Evolutionary conservation across 2,329 filamentous ascomycete species (phyloP).

Genomic region (Neonectria coccinea): DNA sequence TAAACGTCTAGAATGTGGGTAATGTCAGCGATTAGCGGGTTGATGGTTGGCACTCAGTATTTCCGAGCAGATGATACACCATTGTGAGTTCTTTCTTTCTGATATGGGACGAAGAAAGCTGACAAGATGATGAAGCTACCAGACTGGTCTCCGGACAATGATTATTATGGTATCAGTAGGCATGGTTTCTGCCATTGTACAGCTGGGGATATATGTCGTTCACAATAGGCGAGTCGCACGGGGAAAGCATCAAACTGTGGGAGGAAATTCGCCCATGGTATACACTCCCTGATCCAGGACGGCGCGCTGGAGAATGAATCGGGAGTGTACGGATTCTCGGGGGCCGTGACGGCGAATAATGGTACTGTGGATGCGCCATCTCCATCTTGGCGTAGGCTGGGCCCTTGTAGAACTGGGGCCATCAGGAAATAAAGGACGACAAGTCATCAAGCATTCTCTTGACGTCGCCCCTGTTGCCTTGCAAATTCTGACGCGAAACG

Average conservation of each 20-base stretch:
- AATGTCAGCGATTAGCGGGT: conserved; percentile 60
- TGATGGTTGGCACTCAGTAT: conserved; percentile 63
- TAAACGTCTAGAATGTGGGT: conserved; percentile 52
- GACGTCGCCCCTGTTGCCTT: too few relatives aligned
- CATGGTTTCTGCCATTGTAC: conserved; percentile 54
- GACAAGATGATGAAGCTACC: conserved; percentile 50
- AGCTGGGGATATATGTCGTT: conserved; percentile 53
- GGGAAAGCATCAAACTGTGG: conserved; percentile 35
- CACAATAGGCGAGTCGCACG: conserved; percentile 51
- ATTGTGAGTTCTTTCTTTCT: conserved; percentile 35
- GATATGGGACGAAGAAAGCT: not conserved
- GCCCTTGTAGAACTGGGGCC: too few relatives aligned
- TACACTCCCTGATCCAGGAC: conserved; percentile 8
- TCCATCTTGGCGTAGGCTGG: too few relatives aligned
- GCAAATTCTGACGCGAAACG: not conserved
- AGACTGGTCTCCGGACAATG: conserved; percentile 57
- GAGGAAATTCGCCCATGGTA: conserved; percentile 8
- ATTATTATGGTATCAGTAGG: conserved; percentile 58
- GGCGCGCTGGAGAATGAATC: too few relatives aligned
- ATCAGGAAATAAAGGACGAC: too few relatives aligned
- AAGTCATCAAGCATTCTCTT: too few relatives aligned
- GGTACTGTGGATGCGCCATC: too few relatives aligned
- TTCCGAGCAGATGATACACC: conserved; percentile 56
- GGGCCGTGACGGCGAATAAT: too few relatives aligned
- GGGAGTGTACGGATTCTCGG: too few relatives aligned